Conservation (phyloP, 1,284 basidiomycete species). For the Ganoderma sinense region DNA sequence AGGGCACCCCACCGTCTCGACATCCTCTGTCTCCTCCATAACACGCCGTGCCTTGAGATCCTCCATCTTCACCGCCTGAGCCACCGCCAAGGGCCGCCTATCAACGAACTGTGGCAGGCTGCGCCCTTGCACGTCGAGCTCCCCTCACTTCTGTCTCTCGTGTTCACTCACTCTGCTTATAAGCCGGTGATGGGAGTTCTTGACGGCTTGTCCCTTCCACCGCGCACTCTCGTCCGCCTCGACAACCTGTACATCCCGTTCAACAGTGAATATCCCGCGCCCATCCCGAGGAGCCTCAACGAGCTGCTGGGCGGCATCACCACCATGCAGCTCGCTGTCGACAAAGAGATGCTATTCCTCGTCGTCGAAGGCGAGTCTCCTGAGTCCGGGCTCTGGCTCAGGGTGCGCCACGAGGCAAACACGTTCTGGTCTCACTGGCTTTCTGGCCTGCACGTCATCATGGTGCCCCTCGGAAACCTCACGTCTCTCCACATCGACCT, state of each 20-base stretch:
- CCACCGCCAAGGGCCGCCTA: not conserved
- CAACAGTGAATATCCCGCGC: not conserved
- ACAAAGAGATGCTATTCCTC: not conserved
- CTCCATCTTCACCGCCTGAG: not conserved
- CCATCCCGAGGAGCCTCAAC: not conserved
- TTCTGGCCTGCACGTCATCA: not conserved
- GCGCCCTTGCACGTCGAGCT: not conserved
- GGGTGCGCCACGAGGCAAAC: not conserved
- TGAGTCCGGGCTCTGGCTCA: not conserved
- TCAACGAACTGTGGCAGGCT: not conserved
- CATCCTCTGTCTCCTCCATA: not conserved
- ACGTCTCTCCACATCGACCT: not conserved
- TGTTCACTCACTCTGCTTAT: not conserved
- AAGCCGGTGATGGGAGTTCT: not conserved
- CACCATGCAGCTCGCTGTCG: not conserved
- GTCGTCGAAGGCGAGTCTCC: not conserved
- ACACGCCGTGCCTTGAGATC: too few species aligned
- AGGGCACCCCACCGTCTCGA: not conserved
- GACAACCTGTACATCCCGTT: not conserved
- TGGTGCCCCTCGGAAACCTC: not conserved
- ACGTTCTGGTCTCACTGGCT: not conserved
- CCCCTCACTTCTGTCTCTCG: not conserved
- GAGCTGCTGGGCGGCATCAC: not conserved
- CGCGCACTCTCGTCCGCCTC: not conserved
- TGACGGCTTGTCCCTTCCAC: not conserved